These are phyloP conservation scores for Talaromyces borbonicus DNA, from an alignment of 495 filamentous ascomycete genomes.

Conservation along the genomic window DNA sequence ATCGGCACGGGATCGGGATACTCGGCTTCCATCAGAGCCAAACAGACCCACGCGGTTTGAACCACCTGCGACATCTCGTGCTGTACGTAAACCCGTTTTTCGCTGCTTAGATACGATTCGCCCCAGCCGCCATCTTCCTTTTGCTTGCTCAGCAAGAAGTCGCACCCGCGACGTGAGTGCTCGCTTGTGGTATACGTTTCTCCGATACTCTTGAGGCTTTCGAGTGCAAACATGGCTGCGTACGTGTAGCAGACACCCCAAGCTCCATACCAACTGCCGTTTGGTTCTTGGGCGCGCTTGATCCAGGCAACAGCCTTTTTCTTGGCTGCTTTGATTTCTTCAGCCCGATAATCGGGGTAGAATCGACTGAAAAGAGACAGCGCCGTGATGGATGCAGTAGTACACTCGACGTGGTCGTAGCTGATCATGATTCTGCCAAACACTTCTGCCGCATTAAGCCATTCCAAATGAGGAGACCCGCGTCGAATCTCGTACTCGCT, in stretches of 20 bases:
- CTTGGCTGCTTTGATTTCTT: slow-evolving; percentile 66
- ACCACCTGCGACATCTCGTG: slow-evolving; percentile 70
- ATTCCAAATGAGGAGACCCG: slow-evolving; percentile 66
- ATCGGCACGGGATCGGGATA: slow-evolving; percentile 71
- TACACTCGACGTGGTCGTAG: slow-evolving; percentile 97
- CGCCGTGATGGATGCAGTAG: slow-evolving; percentile 87
- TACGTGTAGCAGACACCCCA: slow-evolving; percentile 99
- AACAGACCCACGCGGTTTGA: slow-evolving; percentile 84
- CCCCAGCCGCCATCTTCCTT: slow-evolving; percentile 91
- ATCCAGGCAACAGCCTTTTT: slow-evolving; percentile 67
- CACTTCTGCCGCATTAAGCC: slow-evolving; percentile 89
- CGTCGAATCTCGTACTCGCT: slow-evolving; percentile 81
- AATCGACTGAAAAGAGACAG: slow-evolving; percentile 71
- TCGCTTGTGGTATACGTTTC: slow-evolving; percentile 70
- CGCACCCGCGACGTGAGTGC: slow-evolving; percentile 61
- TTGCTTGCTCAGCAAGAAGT: slow-evolving; percentile 77
- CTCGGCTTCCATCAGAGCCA: slow-evolving; percentile 73
- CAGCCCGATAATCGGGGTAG: slow-evolving; percentile 67
- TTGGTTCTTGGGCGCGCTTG: slow-evolving; percentile 62
- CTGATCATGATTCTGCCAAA: slow-evolving; percentile 97
- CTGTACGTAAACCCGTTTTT: slow-evolving; percentile 47
- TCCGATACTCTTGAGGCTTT: slow-evolving; percentile 70
- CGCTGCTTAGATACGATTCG: slow-evolving; percentile 77
- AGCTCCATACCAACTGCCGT: slow-evolving; percentile 91
- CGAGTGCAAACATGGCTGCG: slow-evolving; percentile 88